Conservation (phyloP, 306 rosid species). For the Chamaecrista fasciculata region DNA sequence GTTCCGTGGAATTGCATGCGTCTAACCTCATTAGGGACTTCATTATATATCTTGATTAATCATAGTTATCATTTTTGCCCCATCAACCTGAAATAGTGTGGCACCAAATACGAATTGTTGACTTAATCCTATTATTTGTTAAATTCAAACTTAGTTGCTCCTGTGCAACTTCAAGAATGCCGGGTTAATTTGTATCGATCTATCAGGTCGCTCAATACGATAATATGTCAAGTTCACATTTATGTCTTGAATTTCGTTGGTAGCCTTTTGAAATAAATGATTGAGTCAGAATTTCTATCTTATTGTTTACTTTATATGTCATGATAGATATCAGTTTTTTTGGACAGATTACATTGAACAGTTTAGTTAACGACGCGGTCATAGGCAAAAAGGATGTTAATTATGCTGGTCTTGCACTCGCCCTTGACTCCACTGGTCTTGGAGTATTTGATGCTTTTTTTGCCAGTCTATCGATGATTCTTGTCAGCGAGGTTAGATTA, state of each 20-base stretch:
- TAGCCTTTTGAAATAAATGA: not conserved
- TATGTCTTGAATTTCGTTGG: not conserved
- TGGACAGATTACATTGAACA: constrained; percentile 51
- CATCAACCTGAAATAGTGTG: not conserved
- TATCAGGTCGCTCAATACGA: not conserved
- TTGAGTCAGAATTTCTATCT: not conserved
- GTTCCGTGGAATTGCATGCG: not conserved
- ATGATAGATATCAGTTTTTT: not conserved
- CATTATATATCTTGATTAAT: not conserved
- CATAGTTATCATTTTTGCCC: not conserved
- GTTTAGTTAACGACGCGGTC: constrained; percentile 36
- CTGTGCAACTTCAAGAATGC: not conserved
- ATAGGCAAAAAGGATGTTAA: constrained; percentile 33
- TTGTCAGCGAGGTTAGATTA: constrained; percentile 88
- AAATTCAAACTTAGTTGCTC: not conserved
- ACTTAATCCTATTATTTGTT: not conserved
- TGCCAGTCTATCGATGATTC: constrained; percentile 86
- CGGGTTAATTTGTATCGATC: not conserved
- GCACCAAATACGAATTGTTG: not conserved
- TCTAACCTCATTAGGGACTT: not conserved
- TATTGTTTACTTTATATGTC: not conserved
- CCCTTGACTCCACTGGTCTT: constrained; percentile 68
- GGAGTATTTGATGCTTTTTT: constrained; percentile 86
- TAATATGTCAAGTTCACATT: not conserved
- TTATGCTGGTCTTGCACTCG: constrained; percentile 38